Base-by-base conservation (phyloP, 768 basidiomycete species). In the Pulveroboletus frians region DNA sequence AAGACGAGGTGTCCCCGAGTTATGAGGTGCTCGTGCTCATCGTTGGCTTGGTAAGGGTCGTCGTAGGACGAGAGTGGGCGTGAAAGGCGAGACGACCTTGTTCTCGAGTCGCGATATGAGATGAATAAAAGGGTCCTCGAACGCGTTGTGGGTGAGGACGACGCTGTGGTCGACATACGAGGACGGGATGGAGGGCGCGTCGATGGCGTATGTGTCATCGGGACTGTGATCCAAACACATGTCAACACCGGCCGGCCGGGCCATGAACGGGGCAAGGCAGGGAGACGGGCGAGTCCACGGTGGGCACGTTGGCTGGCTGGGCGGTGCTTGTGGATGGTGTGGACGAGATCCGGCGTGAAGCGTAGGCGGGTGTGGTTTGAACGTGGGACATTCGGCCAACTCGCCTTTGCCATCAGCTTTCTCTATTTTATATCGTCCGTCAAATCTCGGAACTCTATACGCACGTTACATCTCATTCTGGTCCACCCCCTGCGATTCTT, bases 41-140 rank as follows among this genome's bases (percentile, higher is more conserved):
- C 75, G 46, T 56, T 72, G 51, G 67, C 58, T 38, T 57, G 62
- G 61, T 75, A 64, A n/a, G 73, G 68, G 48, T 80, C 77, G 58
- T 76, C 73, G 57, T 79, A 77, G 50, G 67, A 57, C 51, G 67
- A 65, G n/a, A 56, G 63, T 13, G 69, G 57, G 41, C 72, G 71
- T 6, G 76, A 71, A 35, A 71, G 71, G 44, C 77, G 69, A 15
- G 65, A 64, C 0, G 70, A 64, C 14, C 53, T 73, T 20, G 78
- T 73, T 39, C 75, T 75, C 4, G 91, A 90, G 71, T 94, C 89
- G 52, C 95, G 80, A 70, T 88, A 92, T 6, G 93, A 95, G 52
- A 94, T 85, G 69, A 97, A 98, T 60, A 97, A 80, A 46, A 91
- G 80, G 3, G 95, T 97, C 40, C 95, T 71, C 1, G 90, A 92